Evolutionary conservation across 2,329 filamentous ascomycete genomes (phyloP).

Genomic region (Stenocarpella maydis): DNA sequence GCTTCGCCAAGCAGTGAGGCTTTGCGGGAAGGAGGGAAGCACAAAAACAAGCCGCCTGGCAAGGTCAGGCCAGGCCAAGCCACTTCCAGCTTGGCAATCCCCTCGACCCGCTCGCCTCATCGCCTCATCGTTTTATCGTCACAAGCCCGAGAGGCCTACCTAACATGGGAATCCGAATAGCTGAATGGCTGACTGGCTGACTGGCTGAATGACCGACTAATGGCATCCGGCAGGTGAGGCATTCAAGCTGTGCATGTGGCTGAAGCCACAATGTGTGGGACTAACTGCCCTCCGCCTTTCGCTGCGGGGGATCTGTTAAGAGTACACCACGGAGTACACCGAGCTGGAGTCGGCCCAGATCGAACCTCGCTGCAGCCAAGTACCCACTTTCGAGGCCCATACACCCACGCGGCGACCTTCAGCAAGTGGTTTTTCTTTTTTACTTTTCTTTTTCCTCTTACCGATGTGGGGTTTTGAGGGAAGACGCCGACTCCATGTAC

Average conservation of each 20-base stretch:
- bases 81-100: background rate
- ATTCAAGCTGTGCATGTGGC: too few relatives aligned
- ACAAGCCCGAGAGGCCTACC: background rate
- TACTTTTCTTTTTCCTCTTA: too few relatives aligned
- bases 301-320: background rate
- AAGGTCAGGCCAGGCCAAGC: background rate
- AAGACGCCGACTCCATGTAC: background rate
- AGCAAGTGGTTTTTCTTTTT: background rate
- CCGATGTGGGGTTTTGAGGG: background rate
- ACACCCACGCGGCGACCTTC: too few relatives aligned
- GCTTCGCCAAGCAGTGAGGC: slow-evolving; percentile 19
- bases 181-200: too few relatives aligned
- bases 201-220: too few relatives aligned
- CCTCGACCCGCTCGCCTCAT: background rate
- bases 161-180: background rate
- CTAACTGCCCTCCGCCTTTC: background rate
- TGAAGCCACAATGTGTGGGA: too few relatives aligned
- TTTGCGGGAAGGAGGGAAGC: slow-evolving; percentile 3
- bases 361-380: background rate
- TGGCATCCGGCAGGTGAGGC: too few relatives aligned
- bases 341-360: background rate
- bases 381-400: too few relatives aligned
- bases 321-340: too few relatives aligned
- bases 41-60: background rate
- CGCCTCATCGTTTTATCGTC: background rate